phyloP scores from a whole-genome alignment of 106 monocot species.

The Platanthera guangdongensis region DNA sequence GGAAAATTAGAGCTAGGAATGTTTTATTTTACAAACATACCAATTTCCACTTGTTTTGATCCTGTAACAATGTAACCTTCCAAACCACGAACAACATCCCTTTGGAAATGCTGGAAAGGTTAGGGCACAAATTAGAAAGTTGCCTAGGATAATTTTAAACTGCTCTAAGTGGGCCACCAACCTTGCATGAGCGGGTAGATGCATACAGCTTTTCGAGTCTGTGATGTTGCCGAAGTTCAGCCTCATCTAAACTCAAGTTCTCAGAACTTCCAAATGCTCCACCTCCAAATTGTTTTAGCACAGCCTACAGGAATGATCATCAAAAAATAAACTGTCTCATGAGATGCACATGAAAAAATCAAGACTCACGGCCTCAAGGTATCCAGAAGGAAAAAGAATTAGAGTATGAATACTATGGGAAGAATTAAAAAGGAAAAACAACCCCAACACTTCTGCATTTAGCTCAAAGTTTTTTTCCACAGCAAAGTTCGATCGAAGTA shows the following conservation, averaged over 20 bases:
- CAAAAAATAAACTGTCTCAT: neutral
- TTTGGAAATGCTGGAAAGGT: constrained; percentile 83
- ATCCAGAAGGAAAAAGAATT: neutral
- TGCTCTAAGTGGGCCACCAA: constrained; percentile 11
- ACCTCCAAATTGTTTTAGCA: constrained; percentile 86
- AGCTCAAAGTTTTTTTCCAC: neutral
- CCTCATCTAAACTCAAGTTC: constrained; percentile 46
- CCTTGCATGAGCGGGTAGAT: constrained; percentile 91
- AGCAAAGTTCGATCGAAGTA: constrained; percentile 1
- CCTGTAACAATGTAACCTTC: constrained; percentile 91
- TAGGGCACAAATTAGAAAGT: neutral
- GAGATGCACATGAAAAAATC: neutral
- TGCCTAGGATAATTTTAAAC: neutral
- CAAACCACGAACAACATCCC: constrained; percentile 88
- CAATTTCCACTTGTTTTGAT: constrained; percentile 91
- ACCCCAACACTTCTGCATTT: neutral
- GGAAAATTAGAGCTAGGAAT: neutral
- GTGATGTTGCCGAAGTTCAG: constrained; percentile 63
- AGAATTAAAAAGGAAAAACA: neutral
- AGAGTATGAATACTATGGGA: neutral
- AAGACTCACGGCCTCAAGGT: neutral
- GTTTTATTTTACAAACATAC: constrained; percentile 20
- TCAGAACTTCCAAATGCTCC: constrained; percentile 68
- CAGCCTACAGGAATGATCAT: constrained; percentile 41
- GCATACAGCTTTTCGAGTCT: constrained; percentile 86